phyloP scores from a whole-genome alignment of 805 yeast species.

The Candida broadrunensis region DNA sequence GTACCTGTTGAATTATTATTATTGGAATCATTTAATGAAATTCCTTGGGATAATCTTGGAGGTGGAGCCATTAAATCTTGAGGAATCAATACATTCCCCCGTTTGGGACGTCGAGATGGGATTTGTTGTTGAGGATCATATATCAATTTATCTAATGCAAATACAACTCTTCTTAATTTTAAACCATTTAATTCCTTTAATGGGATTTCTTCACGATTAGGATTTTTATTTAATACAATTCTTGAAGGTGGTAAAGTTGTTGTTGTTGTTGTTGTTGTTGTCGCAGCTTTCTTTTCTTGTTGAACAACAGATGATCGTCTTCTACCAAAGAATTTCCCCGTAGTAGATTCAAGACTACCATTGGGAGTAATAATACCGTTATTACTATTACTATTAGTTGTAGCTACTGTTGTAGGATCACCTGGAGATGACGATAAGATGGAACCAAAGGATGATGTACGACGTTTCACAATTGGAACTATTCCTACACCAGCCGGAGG shows the following conservation, averaged over 20 bases:
- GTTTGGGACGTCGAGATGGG: conserved; percentile 53
- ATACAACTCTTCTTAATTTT: conserved; percentile 62
- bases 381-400: not conserved
- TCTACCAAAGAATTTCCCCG: conserved; percentile 10
- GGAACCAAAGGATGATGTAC: conserved; percentile 7
- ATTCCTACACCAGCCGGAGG: conserved; percentile 26
- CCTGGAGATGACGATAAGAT: conserved; percentile 2
- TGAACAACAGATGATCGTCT: conserved; percentile 8
- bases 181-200: conserved; percentile 27
- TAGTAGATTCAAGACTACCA: not conserved
- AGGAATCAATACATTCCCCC: conserved; percentile 54
- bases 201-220: conserved; percentile 33
- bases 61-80: conserved; percentile 66
- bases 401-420: no score
- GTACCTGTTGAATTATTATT: conserved; percentile 13
- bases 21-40: conserved; percentile 44
- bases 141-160: conserved; percentile 69
- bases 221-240: conserved; percentile 45
- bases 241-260: conserved; percentile 11
- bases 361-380: not conserved
- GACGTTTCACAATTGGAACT: conserved; percentile 6
- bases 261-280: not conserved
- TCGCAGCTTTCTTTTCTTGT: not conserved
- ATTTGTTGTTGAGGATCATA: conserved; percentile 76
- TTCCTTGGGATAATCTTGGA: conserved; percentile 65